Evolutionary conservation across 768 basidiomycete genomes (phyloP), one percentile per base, ranked within the genome.

Genomic region (Lepiota brunneoincarnata): DNA sequence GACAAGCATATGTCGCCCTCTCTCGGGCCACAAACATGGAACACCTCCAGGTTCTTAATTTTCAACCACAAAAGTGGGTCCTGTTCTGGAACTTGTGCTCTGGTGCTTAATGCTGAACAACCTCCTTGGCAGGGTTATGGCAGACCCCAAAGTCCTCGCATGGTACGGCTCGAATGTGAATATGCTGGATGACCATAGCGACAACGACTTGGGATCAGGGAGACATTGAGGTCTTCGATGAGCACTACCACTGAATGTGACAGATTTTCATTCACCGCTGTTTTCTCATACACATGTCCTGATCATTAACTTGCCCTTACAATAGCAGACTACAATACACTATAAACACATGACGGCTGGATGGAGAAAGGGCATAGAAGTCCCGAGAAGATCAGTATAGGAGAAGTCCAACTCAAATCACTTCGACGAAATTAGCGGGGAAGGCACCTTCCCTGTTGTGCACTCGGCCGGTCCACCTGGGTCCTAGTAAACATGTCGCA

Each of bases 351-450:
- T 20, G 7, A 37, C 17, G n/a, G 12, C 35, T 35, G 23, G 14
- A 39, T 38, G 21, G 21, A 26, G 18, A 18, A 14, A 10, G 39
- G 7, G 40, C 15, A 46, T 11, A 20, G 18, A n/a, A 38, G 15
- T 12, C 34, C 52, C 5, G 34, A 43, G 12, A 31, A 54, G 43
- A 36, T 7, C 2, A 23, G 11, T 3, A 42, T 15, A 31, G 3
- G 4, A 1, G n/a, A 4, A 15, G 35, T 10, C 10, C 35, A 4
- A 46, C 41, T 67, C 61, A 78, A 34, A 72, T 70, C 49, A 90
- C 67, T 64, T 90, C 87, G n/a, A 91, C 87, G 61, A 89, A 90
- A 65, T 91, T 91, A 14, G 90, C 90, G 31, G 90, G 90, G 67
- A 93, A 92, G 41, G 86, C 79, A 0, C 91, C 91, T 59, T 80